Evolutionary conservation across 805 yeast species (phyloP), one percentile per base, ranked within the genome.

Genomic region (Saccharomyces eubayanus): DNA sequence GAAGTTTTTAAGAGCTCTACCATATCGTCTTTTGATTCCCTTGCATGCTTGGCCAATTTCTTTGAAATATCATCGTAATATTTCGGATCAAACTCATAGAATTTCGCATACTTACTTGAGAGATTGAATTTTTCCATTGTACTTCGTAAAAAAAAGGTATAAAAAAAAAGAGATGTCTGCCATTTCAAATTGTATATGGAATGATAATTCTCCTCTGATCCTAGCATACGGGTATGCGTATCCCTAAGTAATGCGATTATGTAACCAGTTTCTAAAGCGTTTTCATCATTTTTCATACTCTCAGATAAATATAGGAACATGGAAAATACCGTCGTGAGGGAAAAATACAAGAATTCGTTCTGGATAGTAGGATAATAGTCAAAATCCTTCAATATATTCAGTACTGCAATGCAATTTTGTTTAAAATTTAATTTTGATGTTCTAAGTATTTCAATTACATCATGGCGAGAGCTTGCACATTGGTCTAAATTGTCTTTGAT

Each of bases 401-500:
- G 30, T 9, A 51, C 46, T 29, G 48, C 41, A 29, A 51, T 28
- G 28, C 47, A 49, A 6, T 20, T 14, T 27, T n/a, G 28, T 21
- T 27, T 29, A 6, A 36, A 29, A 12, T 50, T 10, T 12, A 41
- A 20, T 11, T 12, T 47, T 27, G 30, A 46, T n/a, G 28, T 10
- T 50, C 53, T 20, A 48, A 21, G 10, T 40, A 60, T 45, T 40
- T 52, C 16, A 14, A 40, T 24, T 28, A 48, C 31, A 52, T 52
- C 21, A 43, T 29, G 31, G n/a, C 53, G 27, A 6, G 57, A 50
- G 16, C 36, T 21, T 9, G 30, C 21, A 20, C 52, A 43, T 2
- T 40, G 40, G 5, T 55, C 54, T n/a, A 45, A 29, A 45, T 62
- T 62, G 49, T 62, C 65, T 8, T 46, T 43, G 3, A 62, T 36